Conservation (phyloP, 2,329 filamentous ascomycete species). For the Sporothrix phasma region DNA sequence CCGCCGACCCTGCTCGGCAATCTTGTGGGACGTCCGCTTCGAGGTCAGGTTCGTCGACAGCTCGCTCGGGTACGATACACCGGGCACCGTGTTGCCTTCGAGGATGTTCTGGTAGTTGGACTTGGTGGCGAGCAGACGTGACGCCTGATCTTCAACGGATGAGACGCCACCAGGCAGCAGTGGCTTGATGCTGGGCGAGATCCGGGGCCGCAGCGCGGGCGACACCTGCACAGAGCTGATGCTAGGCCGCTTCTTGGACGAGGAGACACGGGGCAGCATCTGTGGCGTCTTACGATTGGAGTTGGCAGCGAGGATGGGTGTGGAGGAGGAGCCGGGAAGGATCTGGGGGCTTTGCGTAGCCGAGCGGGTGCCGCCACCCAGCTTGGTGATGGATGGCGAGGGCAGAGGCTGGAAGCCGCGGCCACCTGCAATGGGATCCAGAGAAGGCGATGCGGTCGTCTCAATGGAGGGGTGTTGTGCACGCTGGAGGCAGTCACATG, state of each 20-base stretch:
- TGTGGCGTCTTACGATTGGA: conserved; percentile 42
- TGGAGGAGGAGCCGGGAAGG: conserved; percentile 33
- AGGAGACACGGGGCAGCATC: conserved; percentile 41
- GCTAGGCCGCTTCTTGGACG: conserved; percentile 60
- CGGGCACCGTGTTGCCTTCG: conserved; percentile 82
- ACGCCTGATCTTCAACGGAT: conserved; percentile 49
- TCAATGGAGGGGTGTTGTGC: conserved; percentile 30
- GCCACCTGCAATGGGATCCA: conserved; percentile 37
- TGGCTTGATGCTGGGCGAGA: conserved; percentile 91
- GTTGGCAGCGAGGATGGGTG: conserved; percentile 20
- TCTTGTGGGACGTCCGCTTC: conserved; percentile 95
- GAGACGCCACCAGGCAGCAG: conserved; percentile 53
- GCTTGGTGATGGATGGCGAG: conserved; percentile 36
- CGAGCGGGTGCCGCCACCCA: conserved; percentile 30
- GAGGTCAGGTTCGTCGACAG: conserved; percentile 89
- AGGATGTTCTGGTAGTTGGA: conserved; percentile 98
- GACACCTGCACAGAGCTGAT: conserved; percentile 67
- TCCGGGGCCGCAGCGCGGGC: conserved; percentile 76
- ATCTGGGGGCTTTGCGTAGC: conserved; percentile 59
- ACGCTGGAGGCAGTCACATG: conserved; percentile 32
- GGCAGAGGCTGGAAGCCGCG: conserved; percentile 41
- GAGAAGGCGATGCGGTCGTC: conserved; percentile 22
- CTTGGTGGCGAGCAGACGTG: conserved; percentile 78
- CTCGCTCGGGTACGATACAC: conserved; percentile 81
- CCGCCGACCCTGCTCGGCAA: conserved; percentile 88